Evolutionary conservation across 139 green algal species (phyloP).

Genomic region (Diplosphaera chodatii): DNA sequence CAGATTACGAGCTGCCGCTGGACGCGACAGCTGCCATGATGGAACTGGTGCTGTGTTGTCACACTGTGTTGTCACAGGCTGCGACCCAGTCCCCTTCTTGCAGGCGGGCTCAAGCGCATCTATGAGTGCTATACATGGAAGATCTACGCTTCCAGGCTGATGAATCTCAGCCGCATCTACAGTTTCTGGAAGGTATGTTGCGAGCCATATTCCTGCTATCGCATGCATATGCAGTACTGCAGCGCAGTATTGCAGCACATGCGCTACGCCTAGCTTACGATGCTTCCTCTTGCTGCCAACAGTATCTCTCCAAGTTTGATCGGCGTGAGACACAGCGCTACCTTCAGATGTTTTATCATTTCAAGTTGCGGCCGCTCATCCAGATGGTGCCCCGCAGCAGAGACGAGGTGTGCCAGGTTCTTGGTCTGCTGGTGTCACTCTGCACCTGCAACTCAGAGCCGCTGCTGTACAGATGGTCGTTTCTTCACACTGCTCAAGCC

Average conservation of each 20-base stretch:
- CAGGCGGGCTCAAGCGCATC: background rate
- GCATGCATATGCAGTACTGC: no score
- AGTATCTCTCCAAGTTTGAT: slow-evolving; percentile 62
- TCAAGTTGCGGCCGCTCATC: slow-evolving; percentile 35
- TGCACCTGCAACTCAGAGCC: no score
- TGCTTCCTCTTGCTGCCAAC: slow-evolving; percentile 37
- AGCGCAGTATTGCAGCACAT: no score
- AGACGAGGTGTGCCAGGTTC: slow-evolving; percentile 10
- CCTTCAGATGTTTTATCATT: slow-evolving; percentile 73
- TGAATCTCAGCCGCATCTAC: slow-evolving; percentile 68
- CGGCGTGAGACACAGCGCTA: slow-evolving; percentile 50
- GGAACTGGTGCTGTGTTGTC: no score
- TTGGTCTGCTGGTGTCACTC: no score
- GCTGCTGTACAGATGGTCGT: no score
- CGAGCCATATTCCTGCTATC: background rate
- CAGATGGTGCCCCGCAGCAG: slow-evolving; percentile 23
- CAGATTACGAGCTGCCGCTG: no score
- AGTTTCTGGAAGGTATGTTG: slow-evolving; percentile 9
- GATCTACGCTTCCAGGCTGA: slow-evolving; percentile 69
- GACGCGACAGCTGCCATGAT: no score
- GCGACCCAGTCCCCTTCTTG: no score
- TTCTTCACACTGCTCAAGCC: no score
- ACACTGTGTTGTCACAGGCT: no score
- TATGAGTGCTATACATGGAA: slow-evolving; percentile 59
- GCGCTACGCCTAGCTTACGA: no score